phyloP scores from a whole-genome alignment of 495 filamentous ascomycete genomes.

The Choiromyces venosus region DNA sequence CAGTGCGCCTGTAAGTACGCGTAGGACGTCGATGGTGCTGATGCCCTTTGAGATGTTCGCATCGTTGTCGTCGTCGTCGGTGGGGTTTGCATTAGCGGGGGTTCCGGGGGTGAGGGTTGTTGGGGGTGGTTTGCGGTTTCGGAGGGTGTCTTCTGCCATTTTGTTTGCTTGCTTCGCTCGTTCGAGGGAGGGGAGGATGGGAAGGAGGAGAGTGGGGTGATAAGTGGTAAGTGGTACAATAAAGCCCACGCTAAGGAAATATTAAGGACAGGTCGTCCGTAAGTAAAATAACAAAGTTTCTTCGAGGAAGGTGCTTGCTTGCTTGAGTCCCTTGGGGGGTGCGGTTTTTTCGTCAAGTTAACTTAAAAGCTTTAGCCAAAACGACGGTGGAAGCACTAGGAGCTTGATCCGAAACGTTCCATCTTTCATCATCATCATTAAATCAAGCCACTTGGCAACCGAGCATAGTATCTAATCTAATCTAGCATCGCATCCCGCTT shows the following conservation, averaged over 20 bases:
- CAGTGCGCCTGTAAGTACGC: conserved; percentile 63
- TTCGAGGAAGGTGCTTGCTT: neutral
- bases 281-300: neutral
- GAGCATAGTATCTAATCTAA: neutral
- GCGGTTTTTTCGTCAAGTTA: neutral
- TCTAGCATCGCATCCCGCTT: too few species aligned
- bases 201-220: conserved; percentile 8
- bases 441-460: neutral
- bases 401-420: neutral
- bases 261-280: neutral
- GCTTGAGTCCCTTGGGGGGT: too few species aligned
- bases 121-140: conserved; percentile 24
- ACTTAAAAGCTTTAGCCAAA: neutral
- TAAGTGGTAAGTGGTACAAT: neutral
- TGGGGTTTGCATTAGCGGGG: conserved; percentile 27
- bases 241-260: neutral
- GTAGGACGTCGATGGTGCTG: conserved; percentile 65
- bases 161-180: neutral
- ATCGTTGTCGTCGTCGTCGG: conserved; percentile 47
- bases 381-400: neutral
- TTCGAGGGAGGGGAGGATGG: neutral
- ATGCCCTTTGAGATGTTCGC: conserved; percentile 45
- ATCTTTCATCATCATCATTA: neutral
- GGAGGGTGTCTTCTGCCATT: conserved; percentile 39
- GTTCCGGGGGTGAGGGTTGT: conserved; percentile 3